These are phyloP conservation scores for Phytophthora meadii DNA, from an alignment of 352 stramenopile species.

Conservation along the genomic window DNA sequence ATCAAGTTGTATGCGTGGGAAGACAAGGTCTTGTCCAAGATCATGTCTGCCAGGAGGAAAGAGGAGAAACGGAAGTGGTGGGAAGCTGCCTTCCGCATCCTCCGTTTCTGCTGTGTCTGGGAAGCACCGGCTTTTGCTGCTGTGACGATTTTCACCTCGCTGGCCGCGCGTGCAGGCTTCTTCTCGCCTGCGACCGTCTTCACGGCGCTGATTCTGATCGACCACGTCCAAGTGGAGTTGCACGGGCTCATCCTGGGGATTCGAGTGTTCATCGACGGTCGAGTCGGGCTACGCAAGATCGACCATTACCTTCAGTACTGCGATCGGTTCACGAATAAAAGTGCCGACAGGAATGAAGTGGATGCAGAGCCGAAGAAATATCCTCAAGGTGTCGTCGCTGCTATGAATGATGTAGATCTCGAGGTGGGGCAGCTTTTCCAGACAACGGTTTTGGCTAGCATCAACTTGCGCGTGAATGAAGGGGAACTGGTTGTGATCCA, in stretches of 20 bases:
- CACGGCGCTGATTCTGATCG: constrained; percentile 44
- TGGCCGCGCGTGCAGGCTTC: constrained; percentile 28
- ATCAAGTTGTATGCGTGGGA: constrained; percentile 58
- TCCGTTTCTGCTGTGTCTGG: constrained; percentile 48
- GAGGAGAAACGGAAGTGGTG: constrained; percentile 39
- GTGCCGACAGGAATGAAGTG: not conserved
- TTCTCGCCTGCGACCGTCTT: constrained; percentile 49
- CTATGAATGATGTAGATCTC: constrained; percentile 31
- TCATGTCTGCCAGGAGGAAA: constrained; percentile 39
- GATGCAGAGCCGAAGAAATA: constrained; percentile 17
- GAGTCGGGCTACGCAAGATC: constrained; percentile 31
- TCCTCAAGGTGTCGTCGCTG: constrained; percentile 26
- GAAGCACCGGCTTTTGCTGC: constrained; percentile 43
- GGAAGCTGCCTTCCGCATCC: constrained; percentile 30
- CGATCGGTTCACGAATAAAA: constrained; percentile 16
- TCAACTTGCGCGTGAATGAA: constrained; percentile 35
- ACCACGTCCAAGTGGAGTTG: constrained; percentile 43
- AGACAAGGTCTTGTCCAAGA: constrained; percentile 48
- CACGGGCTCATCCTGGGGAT: constrained; percentile 44
- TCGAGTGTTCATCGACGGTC: constrained; percentile 35
- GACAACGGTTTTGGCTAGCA: constrained; percentile 43
- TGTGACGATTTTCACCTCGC: constrained; percentile 42
- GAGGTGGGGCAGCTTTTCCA: constrained; percentile 19
- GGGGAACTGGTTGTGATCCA: constrained; percentile 51
- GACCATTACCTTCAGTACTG: constrained; percentile 34